These are phyloP conservation scores for Fusarium devonianum DNA, from an alignment of 2,329 filamentous ascomycete genomes.

Conservation along the genomic window DNA sequence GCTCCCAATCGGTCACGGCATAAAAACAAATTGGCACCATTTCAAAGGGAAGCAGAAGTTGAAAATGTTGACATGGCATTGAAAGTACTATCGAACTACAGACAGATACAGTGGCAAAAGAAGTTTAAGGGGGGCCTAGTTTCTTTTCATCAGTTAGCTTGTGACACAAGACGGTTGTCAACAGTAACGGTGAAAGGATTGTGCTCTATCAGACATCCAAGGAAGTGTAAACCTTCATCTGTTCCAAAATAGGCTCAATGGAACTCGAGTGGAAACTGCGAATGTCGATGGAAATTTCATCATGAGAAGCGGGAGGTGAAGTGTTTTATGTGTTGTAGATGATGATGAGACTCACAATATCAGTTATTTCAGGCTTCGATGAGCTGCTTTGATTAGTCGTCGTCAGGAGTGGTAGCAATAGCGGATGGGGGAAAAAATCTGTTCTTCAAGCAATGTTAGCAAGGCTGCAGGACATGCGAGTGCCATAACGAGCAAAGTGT, in stretches of 20 bases:
- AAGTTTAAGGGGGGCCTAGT: too few species aligned
- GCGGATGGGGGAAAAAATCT: constrained; percentile 17
- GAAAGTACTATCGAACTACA: not conserved
- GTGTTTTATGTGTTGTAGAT: constrained; percentile 12
- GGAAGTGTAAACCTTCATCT: constrained; percentile 75
- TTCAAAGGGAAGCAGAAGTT: too few species aligned
- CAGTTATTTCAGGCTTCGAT: not conserved
- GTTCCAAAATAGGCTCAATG: constrained; percentile 70
- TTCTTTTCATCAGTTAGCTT: constrained; percentile 40
- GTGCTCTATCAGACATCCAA: constrained; percentile 74
- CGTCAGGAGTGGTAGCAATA: constrained; percentile 11
- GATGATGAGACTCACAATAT: constrained; percentile 32
- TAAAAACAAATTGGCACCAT: too few species aligned
- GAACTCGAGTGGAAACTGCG: constrained; percentile 89
- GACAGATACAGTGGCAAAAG: too few species aligned
- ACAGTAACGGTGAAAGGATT: constrained; percentile 20
- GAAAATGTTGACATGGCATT: not conserved
- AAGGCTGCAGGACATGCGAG: constrained; percentile 12
- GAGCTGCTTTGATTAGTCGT: constrained; percentile 20
- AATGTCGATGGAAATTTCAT: constrained; percentile 81
- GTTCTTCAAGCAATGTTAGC: constrained; percentile 34
- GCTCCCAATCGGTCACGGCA: too few species aligned
- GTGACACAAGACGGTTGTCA: constrained; percentile 1
- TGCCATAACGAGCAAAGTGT: constrained; percentile 15
- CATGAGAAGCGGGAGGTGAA: constrained; percentile 51